phyloP scores from a whole-genome alignment of 352 stramenopile genomes.

The Phytophthora cryptogea region DNA sequence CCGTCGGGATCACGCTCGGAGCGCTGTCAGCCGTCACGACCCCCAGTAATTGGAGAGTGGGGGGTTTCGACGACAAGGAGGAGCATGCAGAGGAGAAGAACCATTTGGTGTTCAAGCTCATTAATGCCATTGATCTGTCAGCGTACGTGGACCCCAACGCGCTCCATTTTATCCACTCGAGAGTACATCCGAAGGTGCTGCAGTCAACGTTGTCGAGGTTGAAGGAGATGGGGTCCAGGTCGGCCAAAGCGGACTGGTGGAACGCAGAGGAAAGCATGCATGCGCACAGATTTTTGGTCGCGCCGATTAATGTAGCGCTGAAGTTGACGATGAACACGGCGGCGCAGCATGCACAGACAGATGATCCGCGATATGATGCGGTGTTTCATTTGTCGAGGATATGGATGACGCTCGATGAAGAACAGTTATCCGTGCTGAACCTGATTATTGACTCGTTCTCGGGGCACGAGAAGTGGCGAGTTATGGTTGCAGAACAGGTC shows the following conservation, averaged over 20 bases:
- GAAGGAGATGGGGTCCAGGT: slow-evolving; percentile 83
- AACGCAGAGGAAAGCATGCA: slow-evolving; percentile 69
- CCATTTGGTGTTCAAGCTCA: slow-evolving; percentile 88
- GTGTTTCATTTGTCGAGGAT: slow-evolving; percentile 83
- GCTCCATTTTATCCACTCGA: slow-evolving; percentile 88
- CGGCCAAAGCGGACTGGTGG: slow-evolving; percentile 73
- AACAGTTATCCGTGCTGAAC: slow-evolving; percentile 82
- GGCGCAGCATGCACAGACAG: slow-evolving; percentile 64
- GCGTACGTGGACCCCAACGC: slow-evolving; percentile 86
- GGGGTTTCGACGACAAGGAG: slow-evolving; percentile 57
- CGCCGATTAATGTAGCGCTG: slow-evolving; percentile 79
- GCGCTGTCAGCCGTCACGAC: slow-evolving; percentile 87
- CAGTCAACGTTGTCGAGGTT: slow-evolving; percentile 73
- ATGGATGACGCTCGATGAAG: slow-evolving; percentile 76
- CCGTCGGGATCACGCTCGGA: slow-evolving; percentile 75
- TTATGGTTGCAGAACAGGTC: slow-evolving; percentile 72
- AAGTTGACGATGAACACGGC: slow-evolving; percentile 92
- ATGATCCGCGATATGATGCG: slow-evolving; percentile 79
- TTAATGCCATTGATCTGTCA: slow-evolving; percentile 86
- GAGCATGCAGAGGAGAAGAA: slow-evolving; percentile 32
- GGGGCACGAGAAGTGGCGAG: slow-evolving; percentile 74
- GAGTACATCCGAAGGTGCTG: slow-evolving; percentile 77
- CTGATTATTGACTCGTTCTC: slow-evolving; percentile 75
- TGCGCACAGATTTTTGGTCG: slow-evolving; percentile 81
- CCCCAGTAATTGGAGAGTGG: slow-evolving; percentile 83